Conservation (phyloP, 768 basidiomycete genomes). For the Neoboletus magnificus region DNA sequence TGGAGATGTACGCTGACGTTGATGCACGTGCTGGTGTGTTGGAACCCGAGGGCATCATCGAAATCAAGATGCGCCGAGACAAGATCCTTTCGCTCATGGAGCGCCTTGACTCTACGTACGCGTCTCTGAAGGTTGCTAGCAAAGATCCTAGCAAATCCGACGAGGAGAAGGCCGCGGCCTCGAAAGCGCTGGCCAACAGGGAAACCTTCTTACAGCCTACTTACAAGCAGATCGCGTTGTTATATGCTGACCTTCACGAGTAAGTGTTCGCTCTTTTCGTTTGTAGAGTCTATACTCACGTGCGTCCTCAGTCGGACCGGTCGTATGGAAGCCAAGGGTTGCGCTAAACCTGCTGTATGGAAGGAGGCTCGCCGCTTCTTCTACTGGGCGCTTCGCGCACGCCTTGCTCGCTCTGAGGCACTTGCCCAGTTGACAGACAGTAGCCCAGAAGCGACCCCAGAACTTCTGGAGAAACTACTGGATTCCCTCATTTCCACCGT, state of each 20-base stretch:
- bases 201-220: slow-evolving; percentile 82
- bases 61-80: slow-evolving; percentile 96
- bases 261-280: slow-evolving; percentile 39
- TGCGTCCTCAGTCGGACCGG: slow-evolving; percentile 69
- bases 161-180: slow-evolving; percentile 71
- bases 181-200: slow-evolving; percentile 65
- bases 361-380: slow-evolving; percentile 85
- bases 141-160: slow-evolving; percentile 68
- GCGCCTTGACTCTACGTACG: slow-evolving; percentile 83
- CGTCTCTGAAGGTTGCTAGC: slow-evolving; percentile 74
- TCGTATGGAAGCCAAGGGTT: slow-evolving; percentile 97
- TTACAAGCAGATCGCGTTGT: slow-evolving; percentile 89
- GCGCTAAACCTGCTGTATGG: slow-evolving; percentile 85
- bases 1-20: slow-evolving; percentile 99
- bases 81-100: slow-evolving; percentile 92
- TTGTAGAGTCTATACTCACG: slow-evolving; percentile 2
- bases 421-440: slow-evolving; percentile 63
- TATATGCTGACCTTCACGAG: slow-evolving; percentile 98
- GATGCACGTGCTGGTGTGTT: slow-evolving; percentile 95
- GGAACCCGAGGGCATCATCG: slow-evolving; percentile 95
- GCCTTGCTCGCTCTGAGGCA: slow-evolving; percentile 64
- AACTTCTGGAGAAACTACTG: slow-evolving; percentile 65
- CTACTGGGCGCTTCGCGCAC: slow-evolving; percentile 92
- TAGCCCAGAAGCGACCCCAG: slow-evolving; percentile 63
- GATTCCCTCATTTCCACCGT: slow-evolving; percentile 57